Base-by-base conservation (phyloP, 805 yeast species). In the Tetrapisispora arboricola region DNA sequence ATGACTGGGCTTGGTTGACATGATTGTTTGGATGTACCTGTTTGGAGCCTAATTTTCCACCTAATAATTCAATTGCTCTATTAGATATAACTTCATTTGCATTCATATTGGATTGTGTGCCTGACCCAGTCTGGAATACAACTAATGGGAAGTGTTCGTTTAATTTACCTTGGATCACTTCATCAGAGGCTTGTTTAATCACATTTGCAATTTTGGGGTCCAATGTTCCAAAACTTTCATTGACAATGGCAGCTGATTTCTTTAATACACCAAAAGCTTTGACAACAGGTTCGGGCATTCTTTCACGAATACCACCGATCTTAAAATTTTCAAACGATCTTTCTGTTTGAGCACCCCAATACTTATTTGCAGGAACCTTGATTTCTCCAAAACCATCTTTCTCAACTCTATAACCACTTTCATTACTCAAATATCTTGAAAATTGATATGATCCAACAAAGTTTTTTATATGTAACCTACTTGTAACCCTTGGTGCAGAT, bases 281-380 rank as follows among this genome's bases (percentile, higher is more conserved):
- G 52, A 92, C 80, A 42, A 92, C 74, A 22, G 97, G 96, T 53
- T 77, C 78, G 40, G 97, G 97, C 81, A 90, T 80, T 47, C 75
- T 73, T 61, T 92, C 97, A 52, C 87, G 77, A n/a, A 26, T 13
- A 44, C 96, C 96, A 50, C 98, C 98, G 57, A 92, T 92, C 66
- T 87, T 84, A 74, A 92, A 92, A 75, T 92, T 92, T 66, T 79
- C 81, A 52, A 78, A 73, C 17, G 97, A 88, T 67, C 97, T 78
- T 58, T 84, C 88, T 47, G 98, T 92, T 69, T 92, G 98, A 34
- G 97, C 97, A 46, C 98, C 98, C 90, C 96, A 90, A 73, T 90
- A 90, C 64, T 76, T 79, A 55, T 84, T 74, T 48, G 76, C 68
- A 44, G 84, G 87, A 39, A 90, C 98, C 61, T 87, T 86, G 58